phyloP scores from a whole-genome alignment of 495 filamentous ascomycete genomes.

The Opeltia flavorubescens region DNA sequence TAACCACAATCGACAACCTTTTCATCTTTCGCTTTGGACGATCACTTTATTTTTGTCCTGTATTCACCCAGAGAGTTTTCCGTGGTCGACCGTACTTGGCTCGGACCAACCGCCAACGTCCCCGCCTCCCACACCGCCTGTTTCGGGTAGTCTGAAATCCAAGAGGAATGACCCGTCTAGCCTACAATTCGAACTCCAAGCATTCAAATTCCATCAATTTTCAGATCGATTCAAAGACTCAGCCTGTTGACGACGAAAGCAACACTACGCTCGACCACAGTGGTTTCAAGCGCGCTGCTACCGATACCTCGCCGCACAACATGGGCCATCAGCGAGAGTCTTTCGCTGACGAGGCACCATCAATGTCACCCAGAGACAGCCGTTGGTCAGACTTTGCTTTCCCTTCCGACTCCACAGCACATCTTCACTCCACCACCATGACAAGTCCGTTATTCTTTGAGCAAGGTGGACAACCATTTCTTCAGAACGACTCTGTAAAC shows the following conservation, averaged over 20 bases:
- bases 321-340: constrained; percentile 51
- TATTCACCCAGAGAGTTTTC: neutral
- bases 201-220: constrained; percentile 49
- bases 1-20: neutral
- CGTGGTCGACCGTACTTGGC: constrained; percentile 1
- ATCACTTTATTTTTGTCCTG: neutral
- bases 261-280: constrained; percentile 71
- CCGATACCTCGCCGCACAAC: constrained; percentile 55
- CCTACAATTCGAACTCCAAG: constrained; percentile 23
- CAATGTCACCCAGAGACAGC: constrained; percentile 62
- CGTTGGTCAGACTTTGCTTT: constrained; percentile 63
- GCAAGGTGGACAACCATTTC: constrained; percentile 21
- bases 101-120: neutral
- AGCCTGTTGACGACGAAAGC: constrained; percentile 67
- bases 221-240: constrained; percentile 45
- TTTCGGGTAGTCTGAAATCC: constrained; percentile 11
- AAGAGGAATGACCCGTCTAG: constrained; percentile 8
- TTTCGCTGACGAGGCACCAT: constrained; percentile 50
- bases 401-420: constrained; percentile 9
- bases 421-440: constrained; percentile 19
- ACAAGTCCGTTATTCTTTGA: constrained; percentile 15
- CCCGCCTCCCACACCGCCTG: constrained; percentile 14
- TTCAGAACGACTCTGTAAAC: constrained; percentile 2
- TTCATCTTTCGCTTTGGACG: neutral
- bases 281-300: constrained; percentile 58